Evolutionary conservation across 257 asterid genomes (phyloP), one percentile per base, ranked within the genome.

Genomic region (Striga asiatica): DNA sequence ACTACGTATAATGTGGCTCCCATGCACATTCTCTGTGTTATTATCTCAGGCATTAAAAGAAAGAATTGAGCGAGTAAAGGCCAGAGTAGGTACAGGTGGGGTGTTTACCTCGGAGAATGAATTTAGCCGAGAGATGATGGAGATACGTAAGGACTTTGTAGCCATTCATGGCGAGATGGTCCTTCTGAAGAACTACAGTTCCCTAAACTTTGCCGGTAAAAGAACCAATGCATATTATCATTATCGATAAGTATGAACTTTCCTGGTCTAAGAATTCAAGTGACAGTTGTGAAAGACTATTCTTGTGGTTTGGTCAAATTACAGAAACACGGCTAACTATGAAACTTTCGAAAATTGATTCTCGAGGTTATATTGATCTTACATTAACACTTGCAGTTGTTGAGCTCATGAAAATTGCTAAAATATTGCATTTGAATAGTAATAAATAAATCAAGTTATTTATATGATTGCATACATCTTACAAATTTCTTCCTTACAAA

Each of bases 141-240:
- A 74, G 45, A 88, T 88, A 62, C 89, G 97, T 24, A 77, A 72
- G 80, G 95, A 88, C 65, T 79, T 81, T 46, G 97, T 92, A 24
- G 63, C 81, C 50, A 88, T 92, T 67, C 99, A 88, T 50, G 97
- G 97, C 9, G 95, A 92, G 70, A 92, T 92, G 97, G 88, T 92
- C 68, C 94, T 92, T 56, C 85, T 88, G 0, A 81, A 92, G 71
- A 81, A 79, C 66, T 92, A 88, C 65, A 82, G 97, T 73, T 82
- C 47, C 94, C 65, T 92, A 51, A 92, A 92, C 74, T 84, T 88
- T 61, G 95, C 95, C 64, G 99, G 97, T 85, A 72, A 41, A 41
- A 14, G 5, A 2, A 17, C 51, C 50, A 8, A 13, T 60, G 65
- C 58, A 28, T 5, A 20, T 29, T 64, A 52, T 8, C 50, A n/a